Conservation (phyloP, 2,329 filamentous ascomycete species). For the Stenocarpella maydis region DNA sequence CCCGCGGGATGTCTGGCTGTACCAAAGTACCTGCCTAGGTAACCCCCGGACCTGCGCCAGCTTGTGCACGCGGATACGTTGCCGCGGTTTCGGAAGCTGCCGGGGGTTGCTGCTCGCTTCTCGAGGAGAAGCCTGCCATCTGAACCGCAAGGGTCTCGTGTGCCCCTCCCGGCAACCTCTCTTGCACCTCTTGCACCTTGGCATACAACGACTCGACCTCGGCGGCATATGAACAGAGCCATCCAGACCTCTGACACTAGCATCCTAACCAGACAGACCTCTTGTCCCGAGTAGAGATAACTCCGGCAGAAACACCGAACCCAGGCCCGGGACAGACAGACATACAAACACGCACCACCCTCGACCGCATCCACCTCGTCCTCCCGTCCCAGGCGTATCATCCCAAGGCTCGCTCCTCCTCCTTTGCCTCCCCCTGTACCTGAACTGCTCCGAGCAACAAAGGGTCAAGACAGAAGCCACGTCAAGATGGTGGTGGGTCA, state of each 20-base stretch:
- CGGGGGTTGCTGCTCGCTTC: slow-evolving; percentile 5
- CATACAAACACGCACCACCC: not conserved
- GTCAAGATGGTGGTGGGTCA: slow-evolving; percentile 43
- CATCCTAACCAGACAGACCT: slow-evolving; percentile 9
- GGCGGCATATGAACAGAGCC: slow-evolving; percentile 13
- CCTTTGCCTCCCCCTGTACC: slow-evolving; percentile 8
- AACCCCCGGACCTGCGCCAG: not conserved
- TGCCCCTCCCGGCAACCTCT: not conserved
- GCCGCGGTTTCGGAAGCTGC: slow-evolving; percentile 24
- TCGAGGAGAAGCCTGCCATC: not conserved
- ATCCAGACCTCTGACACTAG: slow-evolving; percentile 14
- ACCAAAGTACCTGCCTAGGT: not conserved
- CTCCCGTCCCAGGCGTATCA: not conserved
- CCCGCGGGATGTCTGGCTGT: not conserved
- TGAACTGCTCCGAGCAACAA: not conserved
- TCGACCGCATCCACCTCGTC: not conserved
- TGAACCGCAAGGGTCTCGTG: slow-evolving; percentile 20
- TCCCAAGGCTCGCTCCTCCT: slow-evolving; percentile 9
- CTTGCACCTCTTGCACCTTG: not conserved
- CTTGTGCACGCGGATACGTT: slow-evolving; percentile 15
- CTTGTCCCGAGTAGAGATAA: slow-evolving; percentile 17
- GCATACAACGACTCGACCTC: slow-evolving; percentile 21
- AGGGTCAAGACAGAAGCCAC: slow-evolving; percentile 13
- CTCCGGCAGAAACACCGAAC: slow-evolving; percentile 24
- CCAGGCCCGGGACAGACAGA: not conserved